Base-by-base conservation (phyloP, 164 flowering plant genomes). In the Vitis labrusca region DNA sequence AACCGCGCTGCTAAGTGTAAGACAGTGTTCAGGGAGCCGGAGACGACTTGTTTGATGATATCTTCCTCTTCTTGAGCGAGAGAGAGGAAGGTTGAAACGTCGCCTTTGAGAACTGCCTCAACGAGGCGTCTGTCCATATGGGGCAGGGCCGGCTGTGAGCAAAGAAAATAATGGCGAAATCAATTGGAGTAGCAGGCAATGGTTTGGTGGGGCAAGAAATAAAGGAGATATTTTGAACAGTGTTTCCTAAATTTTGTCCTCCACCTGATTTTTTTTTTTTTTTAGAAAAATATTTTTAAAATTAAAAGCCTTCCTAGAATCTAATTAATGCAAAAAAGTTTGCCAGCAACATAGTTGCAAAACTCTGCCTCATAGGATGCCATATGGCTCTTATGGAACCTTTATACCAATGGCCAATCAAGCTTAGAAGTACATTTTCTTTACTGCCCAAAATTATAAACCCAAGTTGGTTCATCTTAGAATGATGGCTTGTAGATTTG, bases 331-430 rank as follows among this genome's bases (percentile, higher is more conserved):
- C 23, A 19, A 19, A 19, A 19, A 19, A 19, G 23, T 19, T 19
- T 30, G 19, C 61, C 2, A 50, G 64, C 3, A 82, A 79, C 53
- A 80, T 91, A 2, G 70, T 85, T 12, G 89, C 85, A 23, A 86
- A 76, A 61, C 81, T 1, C 66, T 87, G 62, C 89, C 86, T 1
- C 68, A 57, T 0, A 80, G 85, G 61, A 88, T 83, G 27, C 90
- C 90, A 49, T 83, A 84, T 64, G 88, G 86, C 10, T 86, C 83
- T 67, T 88, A 86, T 72, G 83, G 85, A 52, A 65, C 80, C 56
- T 86, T 61, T 64, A 19, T 73, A 15, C 59, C 59, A 17, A 70
- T 53, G 2, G 52, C 57, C 10, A 19, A 1, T 3, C 57, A 59
- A 49, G 9, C 7, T 59, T 60, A 23, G 27, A 1, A 2, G 27